A percentile compares a stretch with the other conserved stretches of the same genome.
Evolutionary conservation across 2,329 filamentous ascomycete species (phyloP).

Genomic region (Aureobasidium sp.): DNA sequence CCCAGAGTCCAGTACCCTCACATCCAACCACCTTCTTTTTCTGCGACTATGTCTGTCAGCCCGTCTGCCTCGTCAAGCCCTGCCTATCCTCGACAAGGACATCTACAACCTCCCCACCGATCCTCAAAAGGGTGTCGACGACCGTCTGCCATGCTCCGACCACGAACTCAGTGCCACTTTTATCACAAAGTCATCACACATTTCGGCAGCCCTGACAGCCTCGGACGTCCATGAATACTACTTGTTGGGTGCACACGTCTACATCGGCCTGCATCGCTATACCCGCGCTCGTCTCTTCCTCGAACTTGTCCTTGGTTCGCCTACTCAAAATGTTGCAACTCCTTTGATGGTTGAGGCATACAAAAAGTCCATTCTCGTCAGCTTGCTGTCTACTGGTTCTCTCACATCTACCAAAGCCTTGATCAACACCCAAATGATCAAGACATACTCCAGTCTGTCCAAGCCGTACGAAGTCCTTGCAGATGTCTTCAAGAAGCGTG

Average conservation of each 20-base stretch:
- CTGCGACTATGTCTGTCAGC: slow-evolving; percentile 49
- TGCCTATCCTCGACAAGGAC: slow-evolving; percentile 54
- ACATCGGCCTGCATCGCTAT: slow-evolving; percentile 35
- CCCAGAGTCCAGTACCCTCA: slow-evolving; percentile 57
- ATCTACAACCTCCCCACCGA: slow-evolving; percentile 55
- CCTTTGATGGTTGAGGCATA: slow-evolving; percentile 75
- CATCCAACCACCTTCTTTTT: slow-evolving; percentile 51
- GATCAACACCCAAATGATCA: slow-evolving; percentile 44
- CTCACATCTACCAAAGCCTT: slow-evolving; percentile 48
- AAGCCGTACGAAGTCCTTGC: slow-evolving; percentile 65
- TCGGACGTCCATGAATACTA: slow-evolving; percentile 48
- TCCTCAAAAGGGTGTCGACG: slow-evolving; percentile 26
- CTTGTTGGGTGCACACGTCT: slow-evolving; percentile 38
- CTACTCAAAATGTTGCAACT: slow-evolving; percentile 56
- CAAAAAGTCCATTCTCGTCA: slow-evolving; percentile 80
- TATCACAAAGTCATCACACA: slow-evolving; percentile 50
- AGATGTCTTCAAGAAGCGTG: slow-evolving; percentile 54
- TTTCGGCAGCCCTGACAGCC: slow-evolving; percentile 47
- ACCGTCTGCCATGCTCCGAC: slow-evolving; percentile 32
- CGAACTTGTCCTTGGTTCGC: slow-evolving; percentile 52
- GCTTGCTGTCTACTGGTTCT: slow-evolving; percentile 61
- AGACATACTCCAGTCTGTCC: slow-evolving; percentile 48
- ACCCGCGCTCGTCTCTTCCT: slow-evolving; percentile 37
- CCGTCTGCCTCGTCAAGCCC: slow-evolving; percentile 44
- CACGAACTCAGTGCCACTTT: slow-evolving; percentile 43